These are phyloP conservation scores for Ceratocystis ficicola DNA, from an alignment of 2,329 filamentous ascomycete species.

Conservation along the genomic window DNA sequence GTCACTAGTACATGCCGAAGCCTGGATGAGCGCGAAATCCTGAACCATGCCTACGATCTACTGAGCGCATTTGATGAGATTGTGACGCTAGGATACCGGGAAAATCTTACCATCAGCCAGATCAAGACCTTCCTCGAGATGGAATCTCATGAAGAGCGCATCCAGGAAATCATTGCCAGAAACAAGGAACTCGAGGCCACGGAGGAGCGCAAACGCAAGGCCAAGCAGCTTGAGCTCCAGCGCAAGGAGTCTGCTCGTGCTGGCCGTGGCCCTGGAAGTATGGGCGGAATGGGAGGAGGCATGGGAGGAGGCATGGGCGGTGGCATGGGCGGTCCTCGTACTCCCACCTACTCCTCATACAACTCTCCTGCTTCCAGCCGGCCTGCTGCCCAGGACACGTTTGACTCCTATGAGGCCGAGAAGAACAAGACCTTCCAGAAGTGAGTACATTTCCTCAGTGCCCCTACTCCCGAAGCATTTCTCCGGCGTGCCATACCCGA, in stretches of 20 bases:
- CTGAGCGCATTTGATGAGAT: constrained; percentile 95
- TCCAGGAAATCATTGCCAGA: constrained; percentile 92
- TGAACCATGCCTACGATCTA: constrained; percentile 89
- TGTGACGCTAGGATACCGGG: constrained; percentile 86
- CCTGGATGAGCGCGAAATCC: constrained; percentile 87
- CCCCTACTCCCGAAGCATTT: not conserved
- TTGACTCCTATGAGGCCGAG: constrained; percentile 90
- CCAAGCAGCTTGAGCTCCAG: constrained; percentile 97
- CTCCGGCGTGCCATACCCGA: not conserved
- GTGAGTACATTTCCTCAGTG: constrained; percentile 35
- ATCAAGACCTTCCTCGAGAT: constrained; percentile 99
- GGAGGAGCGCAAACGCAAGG: constrained; percentile 95
- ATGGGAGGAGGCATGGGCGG: constrained; percentile 13
- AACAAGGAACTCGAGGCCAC: constrained; percentile 98
- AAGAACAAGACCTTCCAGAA: constrained; percentile 88
- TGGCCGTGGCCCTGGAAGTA: constrained; percentile 42
- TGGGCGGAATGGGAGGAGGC: constrained; percentile 23
- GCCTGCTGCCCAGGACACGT: constrained; percentile 63
- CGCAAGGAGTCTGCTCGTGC: constrained; percentile 85
- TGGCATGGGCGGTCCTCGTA: constrained; percentile 44
- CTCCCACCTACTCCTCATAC: constrained; percentile 66
- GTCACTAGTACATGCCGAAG: constrained; percentile 94
- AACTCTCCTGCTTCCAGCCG: constrained; percentile 47
- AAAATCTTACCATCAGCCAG: constrained; percentile 90
- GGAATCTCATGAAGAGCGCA: constrained; percentile 97